Evolutionary conservation across 768 basidiomycete genomes (phyloP).

Genomic region (Tricholoma terreum): DNA sequence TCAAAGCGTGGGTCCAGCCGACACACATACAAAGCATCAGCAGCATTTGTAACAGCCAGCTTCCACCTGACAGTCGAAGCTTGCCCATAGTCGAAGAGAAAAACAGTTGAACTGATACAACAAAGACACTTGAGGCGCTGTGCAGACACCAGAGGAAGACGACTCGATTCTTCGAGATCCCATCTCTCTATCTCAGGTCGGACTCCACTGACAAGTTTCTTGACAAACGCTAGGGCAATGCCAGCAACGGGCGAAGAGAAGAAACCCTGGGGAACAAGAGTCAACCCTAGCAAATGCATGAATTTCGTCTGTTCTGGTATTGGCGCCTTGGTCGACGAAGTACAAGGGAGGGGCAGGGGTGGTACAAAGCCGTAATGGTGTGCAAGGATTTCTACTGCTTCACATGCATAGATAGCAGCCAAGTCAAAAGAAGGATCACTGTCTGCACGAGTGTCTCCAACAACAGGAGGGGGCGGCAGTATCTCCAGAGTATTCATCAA

Average conservation of each 20-base stretch:
- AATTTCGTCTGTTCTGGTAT: neutral
- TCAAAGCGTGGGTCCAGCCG: neutral
- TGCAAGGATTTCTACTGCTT: neutral
- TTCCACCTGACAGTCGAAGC: neutral
- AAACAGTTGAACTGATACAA: neutral
- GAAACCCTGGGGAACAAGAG: neutral
- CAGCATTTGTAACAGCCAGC: neutral
- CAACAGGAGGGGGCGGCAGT: neutral
- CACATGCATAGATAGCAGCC: neutral
- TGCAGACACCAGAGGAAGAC: neutral
- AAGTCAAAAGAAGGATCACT: neutral
- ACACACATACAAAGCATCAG: constrained; percentile 1
- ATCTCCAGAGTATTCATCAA: neutral
- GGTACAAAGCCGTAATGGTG: neutral
- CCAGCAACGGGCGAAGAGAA: neutral
- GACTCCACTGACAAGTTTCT: neutral
- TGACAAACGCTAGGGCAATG: neutral
- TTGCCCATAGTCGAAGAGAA: neutral
- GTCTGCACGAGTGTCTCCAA: no score
- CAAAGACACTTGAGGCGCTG: neutral
- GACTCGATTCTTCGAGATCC: neutral
- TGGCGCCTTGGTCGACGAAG: neutral
- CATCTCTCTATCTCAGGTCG: neutral
- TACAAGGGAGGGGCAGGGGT: neutral
- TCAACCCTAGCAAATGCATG: neutral